A percentile compares a stretch with the other conserved stretches of the same genome.
Conservation (phyloP, 352 stramenopile species). For the Phytopythium kandeliae region DNA sequence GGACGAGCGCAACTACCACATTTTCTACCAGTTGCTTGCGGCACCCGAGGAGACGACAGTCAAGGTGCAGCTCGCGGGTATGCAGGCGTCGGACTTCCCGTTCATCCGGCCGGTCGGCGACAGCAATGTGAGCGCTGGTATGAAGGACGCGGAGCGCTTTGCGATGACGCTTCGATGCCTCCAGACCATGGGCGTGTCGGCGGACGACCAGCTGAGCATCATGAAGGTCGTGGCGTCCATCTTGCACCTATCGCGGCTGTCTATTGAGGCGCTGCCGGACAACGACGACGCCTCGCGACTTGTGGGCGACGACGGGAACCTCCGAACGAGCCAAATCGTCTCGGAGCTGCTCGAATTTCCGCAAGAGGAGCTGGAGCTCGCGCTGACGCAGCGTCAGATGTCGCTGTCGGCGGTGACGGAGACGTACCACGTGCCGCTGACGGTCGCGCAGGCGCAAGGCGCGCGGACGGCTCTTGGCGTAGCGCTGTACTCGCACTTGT, state of each 20-base stretch:
- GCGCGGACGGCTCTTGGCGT: slow-evolving; percentile 73
- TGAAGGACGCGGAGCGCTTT: slow-evolving; percentile 73
- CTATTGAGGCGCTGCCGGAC: slow-evolving; percentile 46
- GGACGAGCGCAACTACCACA: slow-evolving; percentile 98
- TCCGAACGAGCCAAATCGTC: slow-evolving; percentile 38
- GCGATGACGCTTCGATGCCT: slow-evolving; percentile 66
- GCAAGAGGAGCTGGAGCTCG: slow-evolving; percentile 55
- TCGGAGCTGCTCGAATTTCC: slow-evolving; percentile 64
- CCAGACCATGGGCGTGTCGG: slow-evolving; percentile 66
- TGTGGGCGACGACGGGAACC: slow-evolving; percentile 41
- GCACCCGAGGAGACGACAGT: slow-evolving; percentile 40
- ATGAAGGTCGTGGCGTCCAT: slow-evolving; percentile 78
- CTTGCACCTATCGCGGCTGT: slow-evolving; percentile 71
- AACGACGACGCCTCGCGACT: slow-evolving; percentile 73
- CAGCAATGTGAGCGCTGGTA: slow-evolving; percentile 41
- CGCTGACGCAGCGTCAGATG: slow-evolving; percentile 77
- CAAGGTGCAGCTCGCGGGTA: slow-evolving; percentile 64
- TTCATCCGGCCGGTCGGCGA: slow-evolving; percentile 48
- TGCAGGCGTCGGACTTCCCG: slow-evolving; percentile 76
- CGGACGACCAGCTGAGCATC: slow-evolving; percentile 69
- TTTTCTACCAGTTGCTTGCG: slow-evolving; percentile 96
- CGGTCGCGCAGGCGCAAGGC: slow-evolving; percentile 67
- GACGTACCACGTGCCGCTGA: slow-evolving; percentile 85
- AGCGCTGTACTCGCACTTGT: slow-evolving; percentile 93
- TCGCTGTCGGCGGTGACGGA: slow-evolving; percentile 66